Evolutionary conservation across 257 asterid species (phyloP), one percentile per base, ranked within the genome.

Genomic region (Fraxinus anomala): DNA sequence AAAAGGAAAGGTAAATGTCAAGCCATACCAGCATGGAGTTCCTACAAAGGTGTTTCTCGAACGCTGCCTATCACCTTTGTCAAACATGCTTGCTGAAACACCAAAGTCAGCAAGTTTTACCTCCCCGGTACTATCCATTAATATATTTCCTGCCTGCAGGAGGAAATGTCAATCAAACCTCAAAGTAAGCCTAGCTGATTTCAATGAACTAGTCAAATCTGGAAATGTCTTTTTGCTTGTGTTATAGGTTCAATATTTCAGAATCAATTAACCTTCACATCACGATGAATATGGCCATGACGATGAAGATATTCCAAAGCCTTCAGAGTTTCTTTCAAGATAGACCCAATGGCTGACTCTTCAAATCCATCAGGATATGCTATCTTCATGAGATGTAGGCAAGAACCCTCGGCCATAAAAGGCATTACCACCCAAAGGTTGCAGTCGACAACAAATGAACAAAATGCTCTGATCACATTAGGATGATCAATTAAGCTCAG

Each of bases 401-500:
- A 93, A 82, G 99, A 96, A 67, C 99, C 99, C 84, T 96, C 97
- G 30, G 96, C 97, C 99, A 93, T 93, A 84, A 83, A 96, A 68
- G 97, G 98, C 99, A 96, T 96, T 70, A 91, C 87, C 89, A 96
- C 97, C 99, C 99, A 93, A 77, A 96, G 98, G 87, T 93, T 89
- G 87, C 82, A 88, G 51, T 89, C 97, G 85, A 93, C 99, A 83
- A 92, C 97, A 88, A 96, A 96, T 16, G 99, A 96, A 79, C 98
- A 92, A 86, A 77, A 88, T 75, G 98, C 92, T 82, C 78, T 92
- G 78, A 96, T 92, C 79, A 96, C 93, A 84, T 93, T 96, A 73
- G 99, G 97, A 83, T 96, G 99, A 78, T 92, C 89, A 49, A 96
- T 96, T 86, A 96, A 86, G 84, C 92, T 91, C 98, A 93, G 91